phyloP scores from a whole-genome alignment of 768 basidiomycete genomes.

The Amanita rubescens region DNA sequence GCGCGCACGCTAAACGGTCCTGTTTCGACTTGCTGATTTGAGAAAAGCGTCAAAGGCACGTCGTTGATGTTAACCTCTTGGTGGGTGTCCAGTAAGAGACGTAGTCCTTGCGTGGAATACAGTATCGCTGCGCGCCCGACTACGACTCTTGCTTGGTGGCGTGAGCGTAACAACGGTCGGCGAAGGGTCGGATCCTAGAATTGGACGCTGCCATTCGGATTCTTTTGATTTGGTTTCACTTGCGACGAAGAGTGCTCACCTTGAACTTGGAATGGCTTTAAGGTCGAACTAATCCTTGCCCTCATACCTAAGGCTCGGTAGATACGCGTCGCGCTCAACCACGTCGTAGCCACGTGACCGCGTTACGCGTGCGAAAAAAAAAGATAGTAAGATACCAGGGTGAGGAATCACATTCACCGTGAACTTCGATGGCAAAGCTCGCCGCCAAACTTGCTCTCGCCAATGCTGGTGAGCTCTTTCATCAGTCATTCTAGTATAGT shows the following conservation, averaged over 20 bases:
- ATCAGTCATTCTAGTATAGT: background rate
- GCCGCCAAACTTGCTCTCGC: background rate
- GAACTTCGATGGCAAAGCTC: background rate
- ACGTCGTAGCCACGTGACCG: too few relatives aligned
- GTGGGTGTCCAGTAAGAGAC: conserved; percentile 31
- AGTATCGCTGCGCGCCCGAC: conserved; percentile 56
- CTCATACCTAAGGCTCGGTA: conserved; percentile 50
- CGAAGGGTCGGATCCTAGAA: conserved; percentile 28
- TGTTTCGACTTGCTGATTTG: conserved; percentile 35
- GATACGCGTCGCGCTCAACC: too few relatives aligned
- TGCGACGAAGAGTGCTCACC: conserved; percentile 23
- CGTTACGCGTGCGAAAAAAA: too few relatives aligned
- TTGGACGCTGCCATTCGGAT: conserved; percentile 55
- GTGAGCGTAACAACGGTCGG: conserved; percentile 20
- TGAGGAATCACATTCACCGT: too few relatives aligned
- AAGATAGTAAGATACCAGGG: too few relatives aligned
- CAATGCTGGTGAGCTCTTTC: conserved; percentile 3
- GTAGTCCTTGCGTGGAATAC: conserved; percentile 45
- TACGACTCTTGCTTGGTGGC: conserved; percentile 29
- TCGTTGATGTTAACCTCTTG: conserved; percentile 66
- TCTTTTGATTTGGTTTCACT: conserved; percentile 42
- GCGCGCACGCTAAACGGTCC: conserved; percentile 72
- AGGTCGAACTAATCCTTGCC: conserved; percentile 52
- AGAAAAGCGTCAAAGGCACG: conserved; percentile 43
- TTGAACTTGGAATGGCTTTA: conserved; percentile 34